These are phyloP conservation scores for Asterophora parasitica DNA, from an alignment of 768 basidiomycete species.

Conservation along the genomic window DNA sequence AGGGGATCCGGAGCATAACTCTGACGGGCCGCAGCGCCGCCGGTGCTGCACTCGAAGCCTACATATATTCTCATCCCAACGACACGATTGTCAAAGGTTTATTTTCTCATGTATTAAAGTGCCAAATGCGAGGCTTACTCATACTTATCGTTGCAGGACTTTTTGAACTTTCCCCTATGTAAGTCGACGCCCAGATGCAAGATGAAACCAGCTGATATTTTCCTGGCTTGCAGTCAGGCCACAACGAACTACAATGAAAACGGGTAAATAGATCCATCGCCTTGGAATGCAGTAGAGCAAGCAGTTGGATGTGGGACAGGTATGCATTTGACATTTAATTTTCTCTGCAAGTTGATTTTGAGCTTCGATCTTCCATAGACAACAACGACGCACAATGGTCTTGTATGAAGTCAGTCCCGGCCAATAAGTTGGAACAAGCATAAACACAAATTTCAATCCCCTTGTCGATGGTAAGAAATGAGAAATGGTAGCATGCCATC, in stretches of 20 bases:
- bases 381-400: conserved; percentile 26
- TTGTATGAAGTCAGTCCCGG: conserved; percentile 33
- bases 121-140: not conserved
- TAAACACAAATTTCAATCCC: conserved; percentile 23
- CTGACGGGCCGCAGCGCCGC: conserved; percentile 37
- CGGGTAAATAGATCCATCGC: too few relatives aligned
- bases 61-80: conserved; percentile 29
- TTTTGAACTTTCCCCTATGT: not conserved
- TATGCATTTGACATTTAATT: too few relatives aligned
- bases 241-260: too few relatives aligned
- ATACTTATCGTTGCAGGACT: not conserved
- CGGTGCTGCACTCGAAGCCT: conserved; percentile 28
- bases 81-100: conserved; percentile 24
- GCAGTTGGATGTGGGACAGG: too few relatives aligned
- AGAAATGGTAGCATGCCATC: not conserved
- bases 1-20: conserved; percentile 32
- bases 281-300: too few relatives aligned
- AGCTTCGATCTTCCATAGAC: conserved; percentile 18
- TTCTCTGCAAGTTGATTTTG: too few relatives aligned
- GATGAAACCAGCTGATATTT: too few relatives aligned
- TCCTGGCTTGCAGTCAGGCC: too few relatives aligned
- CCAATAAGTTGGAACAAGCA: conserved; percentile 26
- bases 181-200: too few relatives aligned
- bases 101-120: too few relatives aligned
- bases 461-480: conserved; percentile 28